Evolutionary conservation across 139 green algal species (phyloP).

Genomic region (Axilococcus clingmanii): DNA sequence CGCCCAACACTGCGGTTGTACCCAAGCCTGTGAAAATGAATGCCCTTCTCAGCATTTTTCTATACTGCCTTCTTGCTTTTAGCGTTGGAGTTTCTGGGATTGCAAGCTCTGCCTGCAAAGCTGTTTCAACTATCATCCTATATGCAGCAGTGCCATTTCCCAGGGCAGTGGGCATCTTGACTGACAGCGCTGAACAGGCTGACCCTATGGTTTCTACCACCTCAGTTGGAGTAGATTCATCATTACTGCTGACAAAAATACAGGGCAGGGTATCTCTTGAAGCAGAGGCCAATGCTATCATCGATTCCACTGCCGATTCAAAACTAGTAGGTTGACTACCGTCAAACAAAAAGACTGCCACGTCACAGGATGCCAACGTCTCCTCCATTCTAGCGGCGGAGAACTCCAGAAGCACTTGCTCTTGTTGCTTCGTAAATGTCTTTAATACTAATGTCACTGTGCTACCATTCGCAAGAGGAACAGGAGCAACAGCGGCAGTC

Average conservation of each 20-base stretch:
- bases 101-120: slow-evolving; percentile 10
- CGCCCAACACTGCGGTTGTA: slow-evolving; percentile 8
- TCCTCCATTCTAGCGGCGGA: not conserved
- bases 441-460: slow-evolving; percentile 2
- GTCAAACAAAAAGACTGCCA: slow-evolving; percentile 61
- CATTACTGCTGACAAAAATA: slow-evolving; percentile 46
- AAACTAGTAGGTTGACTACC: slow-evolving; percentile 24
- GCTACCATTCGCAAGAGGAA: slow-evolving; percentile 2
- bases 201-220: slow-evolving; percentile 5
- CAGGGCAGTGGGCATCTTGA: not conserved
- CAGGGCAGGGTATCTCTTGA: slow-evolving; percentile 49
- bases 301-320: slow-evolving; percentile 10
- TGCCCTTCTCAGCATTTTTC: slow-evolving; percentile 21
- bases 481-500: slow-evolving; percentile 6
- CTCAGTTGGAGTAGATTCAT: slow-evolving; percentile 19
- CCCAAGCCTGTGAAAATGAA: slow-evolving; percentile 15
- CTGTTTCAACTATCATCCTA: slow-evolving; percentile 11
- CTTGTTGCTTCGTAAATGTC: slow-evolving; percentile 4
- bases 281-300: slow-evolving; percentile 21
- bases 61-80: slow-evolving; percentile 21
- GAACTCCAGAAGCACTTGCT: slow-evolving; percentile 8
- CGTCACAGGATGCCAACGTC: slow-evolving; percentile 31
- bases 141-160: slow-evolving; percentile 9
- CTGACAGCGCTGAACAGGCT: not conserved
- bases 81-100: slow-evolving; percentile 39